phyloP scores from a whole-genome alignment of 1,284 basidiomycete species.

The Volvariella surrecta region DNA sequence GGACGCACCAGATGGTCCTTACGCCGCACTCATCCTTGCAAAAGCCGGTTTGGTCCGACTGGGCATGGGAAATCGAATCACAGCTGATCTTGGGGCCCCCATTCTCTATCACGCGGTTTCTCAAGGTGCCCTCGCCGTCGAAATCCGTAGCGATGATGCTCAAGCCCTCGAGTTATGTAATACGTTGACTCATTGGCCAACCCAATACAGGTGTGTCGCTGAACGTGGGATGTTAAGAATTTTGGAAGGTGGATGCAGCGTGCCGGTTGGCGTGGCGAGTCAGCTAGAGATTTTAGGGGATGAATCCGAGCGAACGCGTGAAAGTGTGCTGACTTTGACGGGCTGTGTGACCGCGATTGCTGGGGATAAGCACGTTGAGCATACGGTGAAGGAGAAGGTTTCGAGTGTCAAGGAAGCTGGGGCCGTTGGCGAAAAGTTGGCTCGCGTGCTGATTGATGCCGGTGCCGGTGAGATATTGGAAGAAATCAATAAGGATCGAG shows the following conservation, averaged over 20 bases:
- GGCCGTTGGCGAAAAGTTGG: constrained; percentile 58
- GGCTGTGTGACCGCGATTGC: constrained; percentile 78
- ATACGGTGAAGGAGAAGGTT: constrained; percentile 50
- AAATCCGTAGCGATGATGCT: constrained; percentile 72
- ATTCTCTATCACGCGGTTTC: constrained; percentile 86
- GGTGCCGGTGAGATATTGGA: constrained; percentile 77
- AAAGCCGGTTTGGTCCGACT: constrained; percentile 90
- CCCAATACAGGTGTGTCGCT: constrained; percentile 68
- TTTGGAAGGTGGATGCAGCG: constrained; percentile 94
- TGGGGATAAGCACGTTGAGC: constrained; percentile 64
- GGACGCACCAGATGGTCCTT: constrained; percentile 79
- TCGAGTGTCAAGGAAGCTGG: constrained; percentile 54
- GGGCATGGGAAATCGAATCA: constrained; percentile 72
- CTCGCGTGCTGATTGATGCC: constrained; percentile 48
- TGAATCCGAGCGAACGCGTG: constrained; percentile 12
- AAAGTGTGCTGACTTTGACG: constrained; percentile 47
- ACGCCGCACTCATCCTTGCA: constrained; percentile 88
- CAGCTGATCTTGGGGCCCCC: constrained; percentile 68
- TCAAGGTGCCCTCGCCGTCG: constrained; percentile 88
- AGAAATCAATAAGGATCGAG: constrained; percentile 66
- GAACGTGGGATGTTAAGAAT: constrained; percentile 85
- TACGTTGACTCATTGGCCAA: constrained; percentile 66
- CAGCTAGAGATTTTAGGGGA: constrained; percentile 22
- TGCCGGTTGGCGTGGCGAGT: constrained; percentile 87
- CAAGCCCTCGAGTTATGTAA: constrained; percentile 56